Conservation (phyloP, 352 stramenopile species). For the Phytopythium sindhum region DNA sequence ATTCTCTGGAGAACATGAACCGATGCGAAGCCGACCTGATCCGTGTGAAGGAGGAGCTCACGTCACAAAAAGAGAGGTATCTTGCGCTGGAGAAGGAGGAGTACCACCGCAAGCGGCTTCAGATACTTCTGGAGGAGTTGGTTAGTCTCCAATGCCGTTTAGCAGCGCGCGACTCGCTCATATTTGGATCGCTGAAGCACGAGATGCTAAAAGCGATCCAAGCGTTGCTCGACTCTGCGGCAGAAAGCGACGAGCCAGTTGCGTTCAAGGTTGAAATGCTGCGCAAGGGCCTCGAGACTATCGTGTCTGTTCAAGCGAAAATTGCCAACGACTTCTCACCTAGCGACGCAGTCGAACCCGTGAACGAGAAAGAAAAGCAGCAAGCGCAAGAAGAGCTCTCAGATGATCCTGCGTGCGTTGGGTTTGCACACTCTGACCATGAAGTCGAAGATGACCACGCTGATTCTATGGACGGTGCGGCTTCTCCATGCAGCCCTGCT, state of each 20-base stretch:
- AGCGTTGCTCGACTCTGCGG: background rate
- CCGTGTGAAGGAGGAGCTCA: constrained; percentile 1
- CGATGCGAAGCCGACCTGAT: background rate
- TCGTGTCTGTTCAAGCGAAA: constrained; percentile 1
- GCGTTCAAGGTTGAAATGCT: background rate
- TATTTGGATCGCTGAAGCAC: background rate
- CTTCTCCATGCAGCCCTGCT: background rate
- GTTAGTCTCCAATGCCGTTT: constrained; percentile 5
- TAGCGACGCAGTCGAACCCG: background rate
- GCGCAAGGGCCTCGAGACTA: constrained; percentile 4
- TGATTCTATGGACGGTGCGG: background rate
- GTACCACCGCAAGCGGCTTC: background rate
- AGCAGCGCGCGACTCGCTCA: background rate
- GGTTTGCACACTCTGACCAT: background rate
- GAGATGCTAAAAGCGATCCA: constrained; percentile 4
- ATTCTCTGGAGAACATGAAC: constrained; percentile 5
- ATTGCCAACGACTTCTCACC: too few species aligned
- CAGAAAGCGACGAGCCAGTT: background rate
- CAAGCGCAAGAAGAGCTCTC: constrained; percentile 3
- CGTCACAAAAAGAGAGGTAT: constrained; percentile 6
- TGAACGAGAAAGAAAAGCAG: background rate
- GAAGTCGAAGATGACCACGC: background rate
- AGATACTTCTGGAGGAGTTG: background rate
- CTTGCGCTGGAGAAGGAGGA: background rate
- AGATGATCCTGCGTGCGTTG: background rate